A percentile compares a stretch with the other conserved stretches of the same genome.
phyloP scores from a whole-genome alignment of 805 yeast genomes.

The Suhomyces prunicola region DNA sequence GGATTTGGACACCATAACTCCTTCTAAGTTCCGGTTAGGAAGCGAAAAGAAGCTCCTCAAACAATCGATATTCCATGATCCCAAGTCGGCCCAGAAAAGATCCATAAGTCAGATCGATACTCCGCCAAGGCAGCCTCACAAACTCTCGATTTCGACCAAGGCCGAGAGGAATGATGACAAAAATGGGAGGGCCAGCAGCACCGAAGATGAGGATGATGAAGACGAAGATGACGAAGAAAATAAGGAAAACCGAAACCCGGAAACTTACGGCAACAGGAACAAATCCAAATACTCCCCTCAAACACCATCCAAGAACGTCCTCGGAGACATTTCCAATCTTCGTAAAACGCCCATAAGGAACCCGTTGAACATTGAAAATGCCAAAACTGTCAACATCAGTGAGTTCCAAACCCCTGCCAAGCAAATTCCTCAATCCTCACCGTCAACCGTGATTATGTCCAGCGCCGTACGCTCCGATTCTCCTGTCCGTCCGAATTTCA shows the following conservation, averaged over 20 bases:
- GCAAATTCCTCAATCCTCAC: slow-evolving; percentile 32
- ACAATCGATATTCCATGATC: slow-evolving; percentile 22
- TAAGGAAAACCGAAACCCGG: slow-evolving; percentile 11
- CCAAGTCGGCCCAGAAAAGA: slow-evolving; percentile 30
- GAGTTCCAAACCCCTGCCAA: slow-evolving; percentile 34
- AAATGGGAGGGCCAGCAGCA: slow-evolving; percentile 1
- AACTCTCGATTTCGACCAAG: slow-evolving; percentile 20
- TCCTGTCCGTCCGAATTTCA: background rate
- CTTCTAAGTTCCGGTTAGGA: slow-evolving; percentile 32
- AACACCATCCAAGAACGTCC: slow-evolving; percentile 33
- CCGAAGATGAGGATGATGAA: slow-evolving; percentile 9
- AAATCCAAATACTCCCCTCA: slow-evolving; percentile 17
- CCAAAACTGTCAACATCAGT: slow-evolving; percentile 7
- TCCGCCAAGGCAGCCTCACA: slow-evolving; percentile 35
- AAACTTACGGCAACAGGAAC: background rate
- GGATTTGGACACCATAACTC: slow-evolving; percentile 38
- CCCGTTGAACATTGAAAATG: slow-evolving; percentile 4
- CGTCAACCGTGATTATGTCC: slow-evolving; percentile 41
- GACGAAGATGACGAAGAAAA: slow-evolving; percentile 18
- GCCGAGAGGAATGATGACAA: slow-evolving; percentile 12
- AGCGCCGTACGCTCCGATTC: slow-evolving; percentile 23
- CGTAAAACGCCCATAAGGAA: slow-evolving; percentile 14
- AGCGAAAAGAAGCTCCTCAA: slow-evolving; percentile 16
- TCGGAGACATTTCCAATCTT: slow-evolving; percentile 24
- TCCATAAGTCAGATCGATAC: slow-evolving; percentile 37